A percentile compares a stretch with the other conserved stretches of the same genome.
Conservation (phyloP, 345 rosid genomes). For the rapeseed (Brassica napus) region DNA sequence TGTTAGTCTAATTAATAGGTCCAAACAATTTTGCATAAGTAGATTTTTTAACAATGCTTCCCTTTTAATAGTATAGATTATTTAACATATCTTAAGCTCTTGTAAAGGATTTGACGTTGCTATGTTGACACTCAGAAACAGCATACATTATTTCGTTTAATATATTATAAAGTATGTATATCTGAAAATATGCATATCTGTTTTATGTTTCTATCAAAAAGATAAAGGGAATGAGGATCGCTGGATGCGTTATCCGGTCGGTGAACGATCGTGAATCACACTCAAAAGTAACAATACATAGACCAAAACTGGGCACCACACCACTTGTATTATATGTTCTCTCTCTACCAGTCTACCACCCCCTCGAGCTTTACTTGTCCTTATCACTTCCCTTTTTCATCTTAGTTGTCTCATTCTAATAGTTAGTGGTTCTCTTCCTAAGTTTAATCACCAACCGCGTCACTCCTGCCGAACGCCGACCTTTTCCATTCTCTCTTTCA, state of each 20-base stretch:
- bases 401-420: background rate
- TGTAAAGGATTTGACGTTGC: background rate
- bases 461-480: conserved; percentile 14
- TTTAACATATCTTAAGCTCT: background rate
- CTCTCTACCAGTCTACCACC: background rate
- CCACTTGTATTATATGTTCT: background rate
- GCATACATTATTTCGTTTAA: background rate
- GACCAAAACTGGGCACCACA: conserved; percentile 19
- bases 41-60: no score
- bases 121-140: background rate
- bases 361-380: conserved; percentile 17
- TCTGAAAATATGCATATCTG: background rate
- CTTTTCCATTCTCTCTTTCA: background rate
- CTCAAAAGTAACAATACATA: conserved; percentile 8
- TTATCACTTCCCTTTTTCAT: conserved; percentile 3
- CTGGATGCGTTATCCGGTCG: conserved; percentile 19
- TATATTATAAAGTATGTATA: background rate
- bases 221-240: conserved; percentile 12
- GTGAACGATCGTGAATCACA: conserved; percentile 13
- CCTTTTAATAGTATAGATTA: no score
- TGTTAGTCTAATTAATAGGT: no score
- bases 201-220: background rate
- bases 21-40: no score
- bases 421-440: background rate
- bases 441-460: background rate